Conservation (phyloP, 2,329 filamentous ascomycete species). For the Nothomitra cinnamomea region DNA sequence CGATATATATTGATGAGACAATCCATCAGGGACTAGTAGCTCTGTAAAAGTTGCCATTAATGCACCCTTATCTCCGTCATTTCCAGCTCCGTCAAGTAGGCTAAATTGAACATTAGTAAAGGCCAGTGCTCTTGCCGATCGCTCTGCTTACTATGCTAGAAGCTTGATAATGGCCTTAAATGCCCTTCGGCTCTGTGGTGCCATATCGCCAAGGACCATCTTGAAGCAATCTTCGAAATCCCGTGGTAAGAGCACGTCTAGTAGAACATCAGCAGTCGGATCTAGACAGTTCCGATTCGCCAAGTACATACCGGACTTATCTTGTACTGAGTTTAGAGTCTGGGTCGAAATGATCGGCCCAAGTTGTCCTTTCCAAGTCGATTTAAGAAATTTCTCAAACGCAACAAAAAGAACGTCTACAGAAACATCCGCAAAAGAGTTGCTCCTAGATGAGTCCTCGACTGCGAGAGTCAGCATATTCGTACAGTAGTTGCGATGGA, state of each 20-base stretch:
- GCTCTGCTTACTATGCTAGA: slow-evolving; percentile 41
- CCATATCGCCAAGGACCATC: slow-evolving; percentile 32
- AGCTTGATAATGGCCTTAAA: slow-evolving; percentile 74
- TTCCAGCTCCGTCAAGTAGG: slow-evolving; percentile 73
- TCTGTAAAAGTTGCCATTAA: slow-evolving; percentile 81
- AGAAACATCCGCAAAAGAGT: slow-evolving; percentile 55
- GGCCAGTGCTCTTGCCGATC: background rate
- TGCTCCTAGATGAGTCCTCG: slow-evolving; percentile 64
- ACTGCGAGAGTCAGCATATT: slow-evolving; percentile 20
- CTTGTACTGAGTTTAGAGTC: slow-evolving; percentile 56
- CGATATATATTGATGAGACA: slow-evolving; percentile 71
- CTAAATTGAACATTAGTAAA: slow-evolving; percentile 4
- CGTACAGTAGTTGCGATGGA: background rate
- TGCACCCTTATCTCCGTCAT: slow-evolving; percentile 78
- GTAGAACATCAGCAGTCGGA: background rate
- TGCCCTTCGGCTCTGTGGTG: slow-evolving; percentile 49
- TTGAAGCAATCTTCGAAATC: slow-evolving; percentile 40
- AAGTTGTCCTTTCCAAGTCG: slow-evolving; percentile 79
- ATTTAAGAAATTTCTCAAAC: slow-evolving; percentile 81
- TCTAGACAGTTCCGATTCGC: slow-evolving; percentile 12
- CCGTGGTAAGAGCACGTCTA: slow-evolving; percentile 14
- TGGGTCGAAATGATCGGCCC: slow-evolving; percentile 63
- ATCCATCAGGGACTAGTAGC: slow-evolving; percentile 60
- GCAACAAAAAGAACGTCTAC: slow-evolving; percentile 78
- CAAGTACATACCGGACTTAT: slow-evolving; percentile 23